Evolutionary conservation across 352 stramenopile genomes (phyloP).

Genomic region (Peronospora tabacina): DNA sequence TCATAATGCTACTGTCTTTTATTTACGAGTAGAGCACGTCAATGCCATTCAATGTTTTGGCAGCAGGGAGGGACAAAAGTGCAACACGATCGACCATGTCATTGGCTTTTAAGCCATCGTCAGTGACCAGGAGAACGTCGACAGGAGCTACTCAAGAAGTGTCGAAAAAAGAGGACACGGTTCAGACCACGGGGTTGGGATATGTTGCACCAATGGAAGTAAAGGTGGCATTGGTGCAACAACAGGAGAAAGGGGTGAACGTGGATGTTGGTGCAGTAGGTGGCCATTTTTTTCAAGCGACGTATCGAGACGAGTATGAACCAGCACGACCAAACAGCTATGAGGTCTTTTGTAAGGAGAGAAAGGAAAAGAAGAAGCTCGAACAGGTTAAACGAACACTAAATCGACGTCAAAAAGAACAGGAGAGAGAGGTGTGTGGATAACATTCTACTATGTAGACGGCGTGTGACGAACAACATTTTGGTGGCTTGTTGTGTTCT

Average conservation of each 20-base stretch:
- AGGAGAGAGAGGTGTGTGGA: conserved; percentile 51
- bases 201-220: conserved; percentile 41
- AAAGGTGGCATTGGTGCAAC: conserved; percentile 21
- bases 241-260: conserved; percentile 8
- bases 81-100: conserved; percentile 29
- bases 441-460: not conserved
- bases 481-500: not conserved
- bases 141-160: conserved; percentile 9
- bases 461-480: conserved; percentile 4
- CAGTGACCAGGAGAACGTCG: conserved; percentile 32
- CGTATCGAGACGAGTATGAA: conserved; percentile 84
- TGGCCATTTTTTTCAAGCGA: conserved; percentile 60
- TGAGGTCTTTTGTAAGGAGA: conserved; percentile 78
- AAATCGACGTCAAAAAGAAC: conserved; percentile 60
- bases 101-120: conserved; percentile 52
- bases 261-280: conserved; percentile 10
- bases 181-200: conserved; percentile 24
- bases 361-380: conserved; percentile 62
- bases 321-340: conserved; percentile 85
- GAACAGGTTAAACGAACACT: conserved; percentile 79
- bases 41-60: conserved; percentile 46
- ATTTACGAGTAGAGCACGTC: conserved; percentile 27
- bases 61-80: conserved; percentile 35
- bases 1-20: conserved; percentile 5
- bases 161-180: conserved; percentile 16